Evolutionary conservation across 148 eudicot genomes (phyloP), one percentile per base, ranked within the genome.

Genomic region (Cornus kousa): DNA sequence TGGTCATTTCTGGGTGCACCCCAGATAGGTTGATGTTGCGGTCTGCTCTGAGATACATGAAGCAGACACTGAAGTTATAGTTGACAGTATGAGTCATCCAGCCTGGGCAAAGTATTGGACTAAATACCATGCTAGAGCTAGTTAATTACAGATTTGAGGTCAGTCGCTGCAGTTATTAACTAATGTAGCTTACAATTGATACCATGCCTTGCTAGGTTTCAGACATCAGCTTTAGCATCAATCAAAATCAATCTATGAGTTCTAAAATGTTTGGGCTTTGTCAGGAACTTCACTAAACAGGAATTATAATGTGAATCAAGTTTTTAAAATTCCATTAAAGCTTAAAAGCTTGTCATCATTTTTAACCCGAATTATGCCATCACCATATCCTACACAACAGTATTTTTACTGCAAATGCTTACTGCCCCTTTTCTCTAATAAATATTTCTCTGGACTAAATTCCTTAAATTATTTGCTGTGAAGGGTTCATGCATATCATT

Each of bases 21-120:
- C 99, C 99, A 59, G 99, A 97, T 77, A 89, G 97, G 85, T 86
- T 98, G 70, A 90, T 90, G 97, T 67, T 95, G 84, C 88, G 97
- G 60, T 95, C 99, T 81, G 99, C 97, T 72, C 85, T 95, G 81
- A 85, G 87, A 85, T 93, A 93, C 87, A 89, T 95, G 98, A 93
- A 88, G 83, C 91, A 94, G 71, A 65, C 85, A 75, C 87, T 93
- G 67, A 87, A 80, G 67, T 77, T 80, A 31, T 91, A 91, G 82
- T 79, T 48, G 72, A 74, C 59, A 72, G 69, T 20, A 20, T 37
- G 65, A 17, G 72, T 39, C 62, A 32, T 31, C 60, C 83, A 66
- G 72, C 76, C 53, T 62, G 67, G 39, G 53, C 37, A 16, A 65
- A 13, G 59, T 77, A 31, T 66, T 53, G 20, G 7, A 50, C 72